phyloP scores from a whole-genome alignment of 2,329 filamentous ascomycete species.

The Paraphoma chrysanthemicola region DNA sequence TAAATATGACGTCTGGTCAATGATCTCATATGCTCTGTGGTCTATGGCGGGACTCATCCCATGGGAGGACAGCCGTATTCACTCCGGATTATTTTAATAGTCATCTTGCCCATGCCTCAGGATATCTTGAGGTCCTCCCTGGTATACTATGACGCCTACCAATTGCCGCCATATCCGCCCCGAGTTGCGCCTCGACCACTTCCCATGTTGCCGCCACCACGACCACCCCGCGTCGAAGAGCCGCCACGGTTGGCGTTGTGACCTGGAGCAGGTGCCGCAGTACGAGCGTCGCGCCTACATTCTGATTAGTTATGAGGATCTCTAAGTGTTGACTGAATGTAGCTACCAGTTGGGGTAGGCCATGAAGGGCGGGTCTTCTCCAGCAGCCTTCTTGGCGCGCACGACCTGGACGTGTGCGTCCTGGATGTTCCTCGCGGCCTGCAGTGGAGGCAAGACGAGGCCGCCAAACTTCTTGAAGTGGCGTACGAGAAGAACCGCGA shows the following conservation, averaged over 20 bases:
- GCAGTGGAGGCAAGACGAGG: conserved; percentile 10
- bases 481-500: conserved; percentile 11
- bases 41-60: neutral
- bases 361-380: conserved; percentile 1
- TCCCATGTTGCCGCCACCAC: neutral
- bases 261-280: no score
- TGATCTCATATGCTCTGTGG: no score
- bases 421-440: conserved; percentile 2
- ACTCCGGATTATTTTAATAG: neutral
- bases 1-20: no score
- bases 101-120: neutral
- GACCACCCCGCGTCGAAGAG: neutral
- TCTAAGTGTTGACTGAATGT: neutral
- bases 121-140: neutral
- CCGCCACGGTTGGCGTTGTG: neutral
- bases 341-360: conserved; percentile 11
- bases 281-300: neutral
- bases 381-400: neutral
- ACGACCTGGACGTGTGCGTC: neutral
- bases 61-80: neutral
- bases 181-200: neutral
- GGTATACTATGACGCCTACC: neutral
- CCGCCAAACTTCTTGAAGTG: conserved; percentile 20
- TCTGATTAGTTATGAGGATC: neutral
- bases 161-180: neutral